Evolutionary conservation across 2,329 filamentous ascomycete genomes (phyloP).

Genomic region (Penicillium frequentans): DNA sequence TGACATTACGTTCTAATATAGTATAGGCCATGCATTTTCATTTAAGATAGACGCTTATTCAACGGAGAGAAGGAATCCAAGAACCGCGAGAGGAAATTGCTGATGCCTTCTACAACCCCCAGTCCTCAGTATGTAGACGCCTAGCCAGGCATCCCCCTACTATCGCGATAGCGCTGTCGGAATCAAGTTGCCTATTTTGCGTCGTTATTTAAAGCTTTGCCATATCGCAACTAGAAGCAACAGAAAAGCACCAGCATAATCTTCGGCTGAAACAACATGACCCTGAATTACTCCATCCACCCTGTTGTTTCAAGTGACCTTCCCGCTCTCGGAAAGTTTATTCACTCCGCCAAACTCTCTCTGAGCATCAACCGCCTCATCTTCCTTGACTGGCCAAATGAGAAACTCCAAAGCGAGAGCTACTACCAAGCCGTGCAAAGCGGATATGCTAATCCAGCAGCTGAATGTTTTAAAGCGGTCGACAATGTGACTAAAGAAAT

Average conservation of each 20-base stretch:
- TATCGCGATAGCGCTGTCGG: neutral
- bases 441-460: neutral
- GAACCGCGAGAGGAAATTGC: too few relatives aligned
- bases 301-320: neutral
- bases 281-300: neutral
- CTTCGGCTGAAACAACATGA: neutral
- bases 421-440: constrained; percentile 7
- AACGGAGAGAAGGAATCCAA: too few relatives aligned
- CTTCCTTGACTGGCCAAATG: constrained; percentile 13
- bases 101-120: too few relatives aligned
- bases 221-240: neutral
- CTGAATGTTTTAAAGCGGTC: constrained; percentile 10
- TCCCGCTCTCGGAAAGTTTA: neutral
- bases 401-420: constrained; percentile 5
- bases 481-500: constrained; percentile 5
- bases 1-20: too few relatives aligned
- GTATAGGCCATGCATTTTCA: too few relatives aligned
- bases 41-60: too few relatives aligned
- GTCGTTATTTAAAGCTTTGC: neutral
- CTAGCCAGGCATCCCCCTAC: neutral
- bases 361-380: constrained; percentile 11
- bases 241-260: neutral
- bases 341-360: constrained; percentile 3
- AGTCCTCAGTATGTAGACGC: neutral
- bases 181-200: neutral